Evolutionary conservation across 129 eudicot species (phyloP).

Genomic region (Escallonia rubra): DNA sequence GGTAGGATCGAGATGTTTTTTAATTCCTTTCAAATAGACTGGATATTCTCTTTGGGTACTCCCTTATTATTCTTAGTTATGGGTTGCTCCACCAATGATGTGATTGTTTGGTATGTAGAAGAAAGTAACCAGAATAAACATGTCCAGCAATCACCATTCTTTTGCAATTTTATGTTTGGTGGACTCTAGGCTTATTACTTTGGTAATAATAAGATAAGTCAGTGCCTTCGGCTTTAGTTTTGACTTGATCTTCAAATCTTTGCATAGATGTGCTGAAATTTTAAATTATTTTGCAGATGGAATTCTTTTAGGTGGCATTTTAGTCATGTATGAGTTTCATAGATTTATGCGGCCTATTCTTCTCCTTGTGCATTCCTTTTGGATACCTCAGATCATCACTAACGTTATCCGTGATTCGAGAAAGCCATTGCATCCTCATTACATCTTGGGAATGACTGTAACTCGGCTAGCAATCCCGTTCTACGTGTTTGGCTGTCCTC

Average conservation of each 20-base stretch:
- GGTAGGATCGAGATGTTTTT: too few relatives aligned
- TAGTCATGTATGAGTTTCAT: conserved; percentile 96
- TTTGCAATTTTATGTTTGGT: too few relatives aligned
- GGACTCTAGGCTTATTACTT: too few relatives aligned
- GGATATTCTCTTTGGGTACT: too few relatives aligned
- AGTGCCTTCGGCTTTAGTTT: neutral
- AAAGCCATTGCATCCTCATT: conserved; percentile 96
- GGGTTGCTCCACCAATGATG: too few relatives aligned
- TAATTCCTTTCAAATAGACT: too few relatives aligned
- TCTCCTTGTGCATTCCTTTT: conserved; percentile 77
- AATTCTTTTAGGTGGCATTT: conserved; percentile 89
- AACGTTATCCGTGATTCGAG: conserved; percentile 86
- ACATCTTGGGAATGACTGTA: conserved; percentile 80
- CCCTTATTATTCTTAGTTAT: too few relatives aligned
- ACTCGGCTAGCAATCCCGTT: conserved; percentile 87
- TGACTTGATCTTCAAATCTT: neutral
- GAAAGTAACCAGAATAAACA: too few relatives aligned
- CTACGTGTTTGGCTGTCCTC: conserved; percentile 91
- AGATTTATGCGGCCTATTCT: conserved; percentile 67
- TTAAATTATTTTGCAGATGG: conserved; percentile 63
- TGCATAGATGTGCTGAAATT: neutral
- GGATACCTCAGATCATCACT: conserved; percentile 88
- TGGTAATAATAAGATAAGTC: too few relatives aligned
- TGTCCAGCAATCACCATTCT: too few relatives aligned
- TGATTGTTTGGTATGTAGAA: too few relatives aligned